Percentiles rank a stretch among this genome's conserved stretches.
Evolutionary conservation across 2,329 filamentous ascomycete species (phyloP).

Genomic region (Emmonsiellopsis sp.): DNA sequence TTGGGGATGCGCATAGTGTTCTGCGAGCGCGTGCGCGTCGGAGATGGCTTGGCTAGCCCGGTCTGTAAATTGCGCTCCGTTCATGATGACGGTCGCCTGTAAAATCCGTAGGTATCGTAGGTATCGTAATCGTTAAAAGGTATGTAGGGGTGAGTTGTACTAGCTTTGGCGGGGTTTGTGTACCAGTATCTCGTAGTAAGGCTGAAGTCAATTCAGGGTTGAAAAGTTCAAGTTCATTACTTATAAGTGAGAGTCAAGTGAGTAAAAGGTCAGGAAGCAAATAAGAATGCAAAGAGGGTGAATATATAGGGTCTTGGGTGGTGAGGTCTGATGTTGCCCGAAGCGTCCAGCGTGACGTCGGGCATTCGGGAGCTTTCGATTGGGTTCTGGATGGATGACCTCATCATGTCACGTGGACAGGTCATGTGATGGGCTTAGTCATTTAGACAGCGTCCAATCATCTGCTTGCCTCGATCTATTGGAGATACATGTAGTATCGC

Average conservation of each 20-base stretch:
- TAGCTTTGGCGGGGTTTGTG: background rate
- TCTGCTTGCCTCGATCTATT: background rate
- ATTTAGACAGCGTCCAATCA: background rate
- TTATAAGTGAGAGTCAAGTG: too few relatives aligned
- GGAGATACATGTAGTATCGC: too few relatives aligned
- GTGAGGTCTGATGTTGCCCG: background rate
- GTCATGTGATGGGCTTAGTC: background rate
- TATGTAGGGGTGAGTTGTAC: background rate
- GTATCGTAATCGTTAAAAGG: background rate
- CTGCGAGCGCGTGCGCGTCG: conserved; percentile 78
- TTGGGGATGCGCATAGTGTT: conserved; percentile 86
- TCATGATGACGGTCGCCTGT: conserved; percentile 22
- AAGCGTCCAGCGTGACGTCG: background rate
- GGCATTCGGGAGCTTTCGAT: background rate
- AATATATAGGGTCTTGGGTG: background rate
- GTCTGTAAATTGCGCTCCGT: conserved; percentile 70
- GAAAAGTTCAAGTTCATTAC: too few relatives aligned
- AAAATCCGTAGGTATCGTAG: background rate
- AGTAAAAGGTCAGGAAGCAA: background rate
- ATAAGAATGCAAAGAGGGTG: background rate
- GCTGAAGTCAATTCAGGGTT: too few relatives aligned
- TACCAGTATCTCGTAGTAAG: background rate
- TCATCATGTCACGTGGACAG: conserved; percentile 2
- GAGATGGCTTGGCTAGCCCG: conserved; percentile 80
- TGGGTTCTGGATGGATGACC: background rate